These are phyloP conservation scores for Xylaria flabelliformis DNA, from an alignment of 495 filamentous ascomycete genomes.

Conservation along the genomic window DNA sequence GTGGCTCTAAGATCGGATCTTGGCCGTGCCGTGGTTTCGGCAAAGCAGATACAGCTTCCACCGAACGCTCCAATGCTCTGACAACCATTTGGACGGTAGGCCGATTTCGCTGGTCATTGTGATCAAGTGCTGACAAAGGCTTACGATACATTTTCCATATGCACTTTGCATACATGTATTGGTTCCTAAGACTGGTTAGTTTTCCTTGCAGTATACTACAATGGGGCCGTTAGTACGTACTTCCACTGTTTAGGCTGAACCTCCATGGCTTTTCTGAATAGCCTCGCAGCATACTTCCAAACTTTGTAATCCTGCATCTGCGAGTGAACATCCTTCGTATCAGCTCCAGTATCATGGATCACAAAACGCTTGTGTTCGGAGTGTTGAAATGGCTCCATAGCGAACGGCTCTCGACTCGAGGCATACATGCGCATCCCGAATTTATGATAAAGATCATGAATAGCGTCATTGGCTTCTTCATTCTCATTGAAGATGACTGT, in stretches of 20 bases:
- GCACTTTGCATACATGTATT: constrained; percentile 92
- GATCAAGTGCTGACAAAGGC: constrained; percentile 58
- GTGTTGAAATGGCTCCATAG: constrained; percentile 82
- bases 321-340: constrained; percentile 74
- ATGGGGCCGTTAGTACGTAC: constrained; percentile 53
- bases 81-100: constrained; percentile 63
- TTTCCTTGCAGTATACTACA: neutral
- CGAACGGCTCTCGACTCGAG: constrained; percentile 87
- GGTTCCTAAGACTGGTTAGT: constrained; percentile 58
- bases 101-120: constrained; percentile 47
- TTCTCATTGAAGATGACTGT: constrained; percentile 66
- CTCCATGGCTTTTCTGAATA: constrained; percentile 77
- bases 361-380: constrained; percentile 78
- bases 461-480: constrained; percentile 65
- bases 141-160: constrained; percentile 90
- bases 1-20: constrained; percentile 91
- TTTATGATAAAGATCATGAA: constrained; percentile 85
- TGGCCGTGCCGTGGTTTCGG: constrained; percentile 79
- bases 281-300: constrained; percentile 81
- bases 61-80: constrained; percentile 69
- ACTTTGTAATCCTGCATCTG: constrained; percentile 77
- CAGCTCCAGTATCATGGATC: constrained; percentile 67
- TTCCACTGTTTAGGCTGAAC: constrained; percentile 85
- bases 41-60: constrained; percentile 65
- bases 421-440: constrained; percentile 91